These are phyloP conservation scores for Teratosphaeria epicoccoides DNA, from an alignment of 2,329 filamentous ascomycete species.

Conservation along the genomic window DNA sequence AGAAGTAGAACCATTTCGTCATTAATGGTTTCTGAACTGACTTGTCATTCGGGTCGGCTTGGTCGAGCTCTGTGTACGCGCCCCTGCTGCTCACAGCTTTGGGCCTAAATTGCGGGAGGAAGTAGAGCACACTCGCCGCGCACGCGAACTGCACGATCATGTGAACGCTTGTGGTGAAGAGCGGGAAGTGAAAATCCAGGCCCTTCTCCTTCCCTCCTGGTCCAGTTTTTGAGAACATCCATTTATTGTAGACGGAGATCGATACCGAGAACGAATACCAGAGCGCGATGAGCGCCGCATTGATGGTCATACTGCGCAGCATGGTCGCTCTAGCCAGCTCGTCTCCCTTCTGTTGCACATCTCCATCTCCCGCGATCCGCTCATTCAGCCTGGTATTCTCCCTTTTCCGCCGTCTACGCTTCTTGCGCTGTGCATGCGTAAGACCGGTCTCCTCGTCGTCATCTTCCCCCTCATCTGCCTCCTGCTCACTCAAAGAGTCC, in stretches of 20 bases:
- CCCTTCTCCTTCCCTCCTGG: slow-evolving; percentile 41
- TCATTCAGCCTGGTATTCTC: slow-evolving; percentile 60
- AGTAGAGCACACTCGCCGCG: slow-evolving; percentile 64
- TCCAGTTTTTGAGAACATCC: slow-evolving; percentile 74
- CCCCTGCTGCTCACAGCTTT: slow-evolving; percentile 21
- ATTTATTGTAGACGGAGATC: slow-evolving; percentile 98
- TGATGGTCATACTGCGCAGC: slow-evolving; percentile 57
- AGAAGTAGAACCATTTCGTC: slow-evolving; percentile 84
- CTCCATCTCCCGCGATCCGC: slow-evolving; percentile 49
- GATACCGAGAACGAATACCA: slow-evolving; percentile 90
- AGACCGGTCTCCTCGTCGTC: slow-evolving; percentile 87
- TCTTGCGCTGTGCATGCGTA: slow-evolving; percentile 54
- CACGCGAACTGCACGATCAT: slow-evolving; percentile 91
- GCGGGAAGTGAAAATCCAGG: slow-evolving; percentile 83
- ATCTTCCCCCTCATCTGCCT: slow-evolving; percentile 44
- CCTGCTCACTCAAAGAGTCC: slow-evolving; percentile 21
- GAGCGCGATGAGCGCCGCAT: slow-evolving; percentile 67
- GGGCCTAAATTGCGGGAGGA: slow-evolving; percentile 74
- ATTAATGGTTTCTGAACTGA: slow-evolving; percentile 45
- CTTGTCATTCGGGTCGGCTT: slow-evolving; percentile 7
- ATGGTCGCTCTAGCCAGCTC: slow-evolving; percentile 67
- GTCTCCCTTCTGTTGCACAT: slow-evolving; percentile 43
- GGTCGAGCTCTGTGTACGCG: slow-evolving; percentile 4
- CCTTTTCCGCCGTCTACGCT: slow-evolving; percentile 53
- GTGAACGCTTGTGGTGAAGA: slow-evolving; percentile 90